Conservation (phyloP, 164 flowering plant genomes). For the Sextonia rubra region DNA sequence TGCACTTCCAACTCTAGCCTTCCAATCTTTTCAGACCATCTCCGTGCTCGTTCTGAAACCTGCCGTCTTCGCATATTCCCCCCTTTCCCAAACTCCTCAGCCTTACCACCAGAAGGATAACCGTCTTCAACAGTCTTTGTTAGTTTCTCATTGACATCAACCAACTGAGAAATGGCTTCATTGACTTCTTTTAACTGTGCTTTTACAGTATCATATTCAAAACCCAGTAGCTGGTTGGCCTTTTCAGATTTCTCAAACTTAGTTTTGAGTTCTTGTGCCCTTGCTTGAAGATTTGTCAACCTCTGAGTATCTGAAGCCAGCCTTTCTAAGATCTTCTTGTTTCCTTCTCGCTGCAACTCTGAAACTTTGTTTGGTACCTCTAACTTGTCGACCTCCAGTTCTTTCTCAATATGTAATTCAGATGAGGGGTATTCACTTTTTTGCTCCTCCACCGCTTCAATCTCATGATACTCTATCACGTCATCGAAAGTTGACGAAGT, state of each 20-base stretch:
- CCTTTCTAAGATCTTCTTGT: slow-evolving; percentile 60
- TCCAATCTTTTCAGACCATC: slow-evolving; percentile 79
- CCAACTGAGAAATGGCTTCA: slow-evolving; percentile 46
- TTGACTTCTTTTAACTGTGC: slow-evolving; percentile 71
- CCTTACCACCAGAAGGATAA: slow-evolving; percentile 22
- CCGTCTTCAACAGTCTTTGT: slow-evolving; percentile 38
- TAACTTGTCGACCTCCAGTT: slow-evolving; percentile 63
- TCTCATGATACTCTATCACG: slow-evolving; percentile 13
- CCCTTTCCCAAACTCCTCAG: slow-evolving; percentile 26
- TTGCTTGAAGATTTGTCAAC: slow-evolving; percentile 67
- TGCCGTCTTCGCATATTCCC: slow-evolving; percentile 27
- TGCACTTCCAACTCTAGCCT: slow-evolving; percentile 74
- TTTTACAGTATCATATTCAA: slow-evolving; percentile 51
- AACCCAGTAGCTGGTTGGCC: slow-evolving; percentile 40
- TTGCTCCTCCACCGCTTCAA: slow-evolving; percentile 18
- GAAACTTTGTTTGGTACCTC: slow-evolving; percentile 46
- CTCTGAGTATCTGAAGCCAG: slow-evolving; percentile 72
- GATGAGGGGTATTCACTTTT: slow-evolving; percentile 27
- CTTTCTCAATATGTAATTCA: slow-evolving; percentile 49
- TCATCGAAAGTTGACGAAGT: slow-evolving; percentile 16
- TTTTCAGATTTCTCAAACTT: slow-evolving; percentile 53
- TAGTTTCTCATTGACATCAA: slow-evolving; percentile 50
- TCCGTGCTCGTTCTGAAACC: slow-evolving; percentile 51
- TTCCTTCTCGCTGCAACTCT: slow-evolving; percentile 37
- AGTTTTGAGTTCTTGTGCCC: slow-evolving; percentile 63